phyloP scores from a whole-genome alignment of 768 basidiomycete species.

The Lactarius hatsudake region DNA sequence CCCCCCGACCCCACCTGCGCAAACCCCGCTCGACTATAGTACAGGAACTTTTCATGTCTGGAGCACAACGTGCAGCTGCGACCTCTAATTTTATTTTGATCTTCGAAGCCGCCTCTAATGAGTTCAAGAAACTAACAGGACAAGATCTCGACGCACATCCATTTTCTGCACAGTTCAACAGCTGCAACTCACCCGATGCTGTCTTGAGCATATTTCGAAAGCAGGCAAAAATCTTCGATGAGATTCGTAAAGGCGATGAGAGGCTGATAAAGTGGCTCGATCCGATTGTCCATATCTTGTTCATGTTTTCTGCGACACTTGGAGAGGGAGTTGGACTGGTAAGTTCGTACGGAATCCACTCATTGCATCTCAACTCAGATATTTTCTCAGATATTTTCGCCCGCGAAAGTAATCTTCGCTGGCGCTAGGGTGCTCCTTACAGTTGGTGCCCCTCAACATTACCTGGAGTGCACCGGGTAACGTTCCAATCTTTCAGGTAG shows the following conservation, averaged over 20 bases:
- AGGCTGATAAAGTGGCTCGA: not conserved
- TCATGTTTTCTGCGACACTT: not conserved
- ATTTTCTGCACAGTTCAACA: not conserved
- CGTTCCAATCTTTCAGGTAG: not conserved
- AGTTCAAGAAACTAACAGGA: not conserved
- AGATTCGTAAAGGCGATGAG: not conserved
- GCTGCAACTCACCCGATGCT: not conserved
- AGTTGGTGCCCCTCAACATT: not conserved
- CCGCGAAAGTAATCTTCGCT: not conserved
- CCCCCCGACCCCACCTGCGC: no score
- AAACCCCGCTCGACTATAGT: no score
- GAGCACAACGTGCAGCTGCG: not conserved
- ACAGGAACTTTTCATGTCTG: not conserved
- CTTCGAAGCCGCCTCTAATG: not conserved
- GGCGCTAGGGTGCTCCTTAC: not conserved
- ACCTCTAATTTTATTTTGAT: not conserved
- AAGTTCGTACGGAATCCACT: not conserved
- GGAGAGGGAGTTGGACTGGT: not conserved
- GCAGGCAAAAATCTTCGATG: not conserved
- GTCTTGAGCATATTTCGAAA: not conserved
- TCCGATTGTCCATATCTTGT: not conserved
- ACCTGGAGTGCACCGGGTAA: not conserved
- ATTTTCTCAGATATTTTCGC: not conserved
- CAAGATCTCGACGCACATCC: not conserved
- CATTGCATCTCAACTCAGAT: not conserved